Base-by-base conservation (phyloP, 441 rosid genomes). In the Gossypium gossypioides region DNA sequence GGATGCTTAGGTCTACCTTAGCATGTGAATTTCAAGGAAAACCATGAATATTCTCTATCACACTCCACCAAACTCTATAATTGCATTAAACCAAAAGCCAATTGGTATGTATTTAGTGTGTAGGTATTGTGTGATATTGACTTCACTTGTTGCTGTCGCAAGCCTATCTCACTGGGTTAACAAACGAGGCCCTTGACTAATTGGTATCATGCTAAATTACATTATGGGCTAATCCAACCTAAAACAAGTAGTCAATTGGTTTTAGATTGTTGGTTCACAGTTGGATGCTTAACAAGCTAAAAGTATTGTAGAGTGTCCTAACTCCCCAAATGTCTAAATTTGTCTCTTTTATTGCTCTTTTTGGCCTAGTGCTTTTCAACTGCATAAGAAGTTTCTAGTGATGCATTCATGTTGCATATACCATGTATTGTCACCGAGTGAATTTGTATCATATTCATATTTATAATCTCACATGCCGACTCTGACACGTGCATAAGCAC, bases 261-360 rank as follows among this genome's bases (percentile, higher is more conserved):
- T 67, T 67, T 67, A 66, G 13, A 67, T 6, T 25, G 42, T 67
- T 67, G 55, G 55, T 65, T 65, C 34, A 12, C 13, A 18, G 69
- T 22, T 42, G 69, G 69, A 44, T 67, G 42, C 16, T 65, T 48
- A 67, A n/a, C 40, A 13, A 67, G 57, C 21, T 48, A 48, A 67
- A 67, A 24, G 40, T 25, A 24, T 6, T 50, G 32, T 2, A 8
- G 15, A 8, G 42, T 46, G 37, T 48, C 55, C 12, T 46, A 22
- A 22, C 37, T 44, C 10, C 32, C 34, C 19, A 15, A 48, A 27
- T 25, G 25, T 25, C 44, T n/a, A 27, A 3, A 27, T 67, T 67
- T 67, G 24, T 6, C 44, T 15, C 9, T 67, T 63, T 67, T 27
- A 48, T 50, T 48, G 58, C 8, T 67, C 22, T 25, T 50, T 50